phyloP scores from a whole-genome alignment of 768 basidiomycete species.

The Lactarius psammicola region DNA sequence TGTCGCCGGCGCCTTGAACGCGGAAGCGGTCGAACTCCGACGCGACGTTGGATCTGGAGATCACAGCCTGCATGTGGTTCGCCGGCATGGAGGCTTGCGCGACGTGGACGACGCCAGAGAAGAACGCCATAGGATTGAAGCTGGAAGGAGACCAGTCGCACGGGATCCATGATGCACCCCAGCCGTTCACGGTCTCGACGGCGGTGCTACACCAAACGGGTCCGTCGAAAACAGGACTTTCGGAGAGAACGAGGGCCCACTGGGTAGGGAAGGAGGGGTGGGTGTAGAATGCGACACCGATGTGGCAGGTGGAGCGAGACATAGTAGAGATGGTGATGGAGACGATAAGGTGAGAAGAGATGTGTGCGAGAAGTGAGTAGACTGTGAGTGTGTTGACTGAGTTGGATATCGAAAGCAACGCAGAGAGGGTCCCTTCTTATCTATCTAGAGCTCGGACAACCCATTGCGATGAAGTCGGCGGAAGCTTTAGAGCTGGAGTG shows the following conservation, averaged over 20 bases:
- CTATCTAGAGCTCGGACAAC: not conserved
- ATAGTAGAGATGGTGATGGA: not conserved
- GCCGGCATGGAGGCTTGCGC: not conserved
- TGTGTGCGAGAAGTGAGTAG: not conserved
- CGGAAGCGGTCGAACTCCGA: constrained; percentile 14
- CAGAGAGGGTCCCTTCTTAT: not conserved
- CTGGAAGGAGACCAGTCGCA: constrained; percentile 5
- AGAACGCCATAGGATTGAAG: constrained; percentile 4
- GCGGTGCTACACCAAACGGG: constrained; percentile 11
- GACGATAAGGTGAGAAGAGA: not conserved
- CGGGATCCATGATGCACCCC: constrained; percentile 8
- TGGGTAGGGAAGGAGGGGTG: constrained; percentile 10
- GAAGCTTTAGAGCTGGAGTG: not conserved
- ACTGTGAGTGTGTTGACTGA: not conserved
- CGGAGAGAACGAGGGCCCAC: constrained; percentile 13
- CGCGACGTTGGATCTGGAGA: constrained; percentile 10
- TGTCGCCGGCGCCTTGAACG: not conserved
- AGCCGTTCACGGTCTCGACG: constrained; percentile 14
- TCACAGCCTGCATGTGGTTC: not conserved
- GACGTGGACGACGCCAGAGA: constrained; percentile 7
- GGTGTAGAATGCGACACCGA: constrained; percentile 12
- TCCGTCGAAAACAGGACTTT: constrained; percentile 3
- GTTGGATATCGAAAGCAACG: not conserved
- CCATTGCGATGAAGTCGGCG: not conserved
- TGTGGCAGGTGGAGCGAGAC: constrained; percentile 6